Percentiles rank a stretch among this genome's conserved stretches.
Evolutionary conservation across 1,284 basidiomycete genomes (phyloP).

Genomic region (Gomphus sp.): DNA sequence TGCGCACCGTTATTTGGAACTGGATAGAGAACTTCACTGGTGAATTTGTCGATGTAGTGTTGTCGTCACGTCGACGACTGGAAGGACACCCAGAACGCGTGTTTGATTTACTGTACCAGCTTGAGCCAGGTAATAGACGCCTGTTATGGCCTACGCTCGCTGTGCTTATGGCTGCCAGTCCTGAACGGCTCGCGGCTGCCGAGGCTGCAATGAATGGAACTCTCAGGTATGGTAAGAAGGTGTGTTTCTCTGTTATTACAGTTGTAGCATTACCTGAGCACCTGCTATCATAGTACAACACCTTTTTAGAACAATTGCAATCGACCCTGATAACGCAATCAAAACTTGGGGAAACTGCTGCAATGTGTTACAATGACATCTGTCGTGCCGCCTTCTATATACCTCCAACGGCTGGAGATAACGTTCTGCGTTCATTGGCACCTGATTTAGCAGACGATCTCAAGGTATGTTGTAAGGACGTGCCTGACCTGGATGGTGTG

Average conservation of each 20-base stretch:
- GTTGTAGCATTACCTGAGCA: not conserved
- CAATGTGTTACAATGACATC: slow-evolving; percentile 75
- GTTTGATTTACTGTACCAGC: slow-evolving; percentile 66
- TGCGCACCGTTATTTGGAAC: slow-evolving; percentile 83
- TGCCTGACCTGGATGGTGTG: not conserved
- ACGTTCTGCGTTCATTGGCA: slow-evolving; percentile 61
- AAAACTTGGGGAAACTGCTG: slow-evolving; percentile 53
- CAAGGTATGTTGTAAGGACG: slow-evolving; percentile 37
- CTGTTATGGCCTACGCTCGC: slow-evolving; percentile 78
- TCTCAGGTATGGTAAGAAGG: slow-evolving; percentile 8
- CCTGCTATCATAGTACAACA: slow-evolving; percentile 20
- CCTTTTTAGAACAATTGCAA: slow-evolving; percentile 39
- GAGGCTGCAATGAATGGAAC: slow-evolving; percentile 25
- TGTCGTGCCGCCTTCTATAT: slow-evolving; percentile 73
- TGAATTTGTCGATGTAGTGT: slow-evolving; percentile 72
- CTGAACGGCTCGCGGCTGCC: slow-evolving; percentile 54
- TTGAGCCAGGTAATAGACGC: slow-evolving; percentile 45
- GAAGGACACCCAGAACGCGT: slow-evolving; percentile 79
- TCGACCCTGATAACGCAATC: slow-evolving; percentile 18
- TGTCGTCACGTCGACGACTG: slow-evolving; percentile 46
- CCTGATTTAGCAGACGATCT: slow-evolving; percentile 72
- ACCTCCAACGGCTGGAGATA: slow-evolving; percentile 37
- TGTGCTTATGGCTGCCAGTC: slow-evolving; percentile 67
- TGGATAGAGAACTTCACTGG: slow-evolving; percentile 81
- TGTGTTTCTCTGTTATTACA: not conserved